Percentiles rank a stretch among this genome's conserved stretches.
phyloP scores from a whole-genome alignment of 2,329 filamentous ascomycete species.

The Septoria petroselini region DNA sequence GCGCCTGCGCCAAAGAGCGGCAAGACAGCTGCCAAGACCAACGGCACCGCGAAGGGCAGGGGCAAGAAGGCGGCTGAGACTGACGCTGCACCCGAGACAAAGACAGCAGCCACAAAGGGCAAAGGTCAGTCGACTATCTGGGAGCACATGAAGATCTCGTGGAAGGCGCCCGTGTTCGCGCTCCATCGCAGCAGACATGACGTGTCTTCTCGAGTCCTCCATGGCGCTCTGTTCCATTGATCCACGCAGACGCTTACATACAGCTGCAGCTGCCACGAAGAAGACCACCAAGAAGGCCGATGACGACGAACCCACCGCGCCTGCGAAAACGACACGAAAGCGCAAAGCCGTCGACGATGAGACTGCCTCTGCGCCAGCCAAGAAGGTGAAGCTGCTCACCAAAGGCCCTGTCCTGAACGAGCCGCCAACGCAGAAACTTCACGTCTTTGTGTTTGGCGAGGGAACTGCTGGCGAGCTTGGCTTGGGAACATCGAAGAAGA shows the following conservation, averaged over 20 bases:
- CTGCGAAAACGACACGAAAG: conserved; percentile 28
- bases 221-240: conserved; percentile 19
- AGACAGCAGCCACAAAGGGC: conserved; percentile 23
- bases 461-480: conserved; percentile 79
- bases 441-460: conserved; percentile 78
- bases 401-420: conserved; percentile 56
- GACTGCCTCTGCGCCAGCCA: conserved; percentile 31
- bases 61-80: conserved; percentile 22
- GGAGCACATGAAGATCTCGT: neutral
- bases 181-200: conserved; percentile 17
- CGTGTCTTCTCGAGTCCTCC: conserved; percentile 3
- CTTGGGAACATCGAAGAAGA: conserved; percentile 64
- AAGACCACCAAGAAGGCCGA: conserved; percentile 24
- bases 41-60: conserved; percentile 27
- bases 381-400: conserved; percentile 33
- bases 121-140: conserved; percentile 20
- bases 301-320: conserved; percentile 11
- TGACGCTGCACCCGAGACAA: conserved; percentile 17
- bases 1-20: conserved; percentile 30
- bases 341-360: conserved; percentile 32
- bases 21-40: conserved; percentile 29
- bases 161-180: neutral
- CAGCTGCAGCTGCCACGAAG: conserved; percentile 24
- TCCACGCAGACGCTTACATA: conserved; percentile 24
- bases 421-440: conserved; percentile 60